Evolutionary conservation across 2,329 filamentous ascomycete genomes (phyloP), one percentile per base, ranked within the genome.

Genomic region (Didymella pomorum): DNA sequence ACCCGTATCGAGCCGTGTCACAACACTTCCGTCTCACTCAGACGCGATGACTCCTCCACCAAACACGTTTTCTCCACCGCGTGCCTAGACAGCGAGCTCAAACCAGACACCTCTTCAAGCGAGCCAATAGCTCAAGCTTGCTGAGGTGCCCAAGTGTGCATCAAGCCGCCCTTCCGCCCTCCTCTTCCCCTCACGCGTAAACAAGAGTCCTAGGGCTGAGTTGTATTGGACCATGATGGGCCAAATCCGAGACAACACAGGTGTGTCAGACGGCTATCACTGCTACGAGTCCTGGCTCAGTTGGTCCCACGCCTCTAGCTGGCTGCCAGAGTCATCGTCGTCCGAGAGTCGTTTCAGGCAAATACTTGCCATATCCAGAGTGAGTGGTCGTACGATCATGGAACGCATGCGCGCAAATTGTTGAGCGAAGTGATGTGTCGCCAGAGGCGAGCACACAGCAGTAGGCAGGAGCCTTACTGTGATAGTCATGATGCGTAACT

Each of bases 171-270:
- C 33, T 56, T 64, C 45, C 62, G 47, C 54, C 51, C 68, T 66
- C 68, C 52, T 50, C 65, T 58, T 63, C 16, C 31, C 25, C 35
- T 60, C 56, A 69, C 60, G 60, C 67, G 68, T 67, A 66, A 54
- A 64, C 66, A 69, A 60, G 67, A 76, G 75, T 78, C 73, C 75
- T 67, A 78, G 73, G 74, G 75, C 71, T 66, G 67, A 71, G 73
- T 66, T 65, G 64, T 66, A n/a, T 58, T 71, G 73, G 72, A 77
- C 74, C 75, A 73, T 74, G 70, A 60, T 58, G 60, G 60, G 65
- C 31, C 49, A 35, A 47, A 48, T 55, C n/a, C 23, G 21, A 48
- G 37, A 14, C 26, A 31, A 20, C 29, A 26, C 37, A 10, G 7
- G 9, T 37, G 33, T 47, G 23, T 26, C 33, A 31, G 57, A 60